A percentile compares a stretch with the other conserved stretches of the same genome.
Evolutionary conservation across 225 moss, liverwort and hornwort species (phyloP).

Genomic region (Pleurozium schreberi): DNA sequence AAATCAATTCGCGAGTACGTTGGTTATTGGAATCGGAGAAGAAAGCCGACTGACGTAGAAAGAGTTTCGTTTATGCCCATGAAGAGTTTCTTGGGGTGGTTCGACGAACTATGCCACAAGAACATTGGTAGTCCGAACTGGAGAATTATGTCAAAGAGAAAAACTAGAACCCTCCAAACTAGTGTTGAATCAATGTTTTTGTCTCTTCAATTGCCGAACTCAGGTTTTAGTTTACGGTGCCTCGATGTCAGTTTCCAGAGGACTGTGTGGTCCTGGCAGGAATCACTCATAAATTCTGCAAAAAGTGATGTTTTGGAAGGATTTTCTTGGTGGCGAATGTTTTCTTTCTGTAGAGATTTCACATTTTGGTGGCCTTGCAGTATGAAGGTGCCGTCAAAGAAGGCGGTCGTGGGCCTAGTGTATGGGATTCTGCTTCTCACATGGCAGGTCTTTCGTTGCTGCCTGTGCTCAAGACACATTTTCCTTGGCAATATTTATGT

Average conservation of each 20-base stretch:
- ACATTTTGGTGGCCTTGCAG: not conserved
- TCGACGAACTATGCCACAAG: not conserved
- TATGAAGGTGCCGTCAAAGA: constrained; percentile 31
- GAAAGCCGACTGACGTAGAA: not conserved
- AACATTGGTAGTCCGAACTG: not conserved
- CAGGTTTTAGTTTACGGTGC: not conserved
- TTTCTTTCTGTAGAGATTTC: not conserved
- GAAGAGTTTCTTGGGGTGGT: not conserved
- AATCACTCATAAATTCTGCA: not conserved
- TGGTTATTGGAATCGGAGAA: not conserved
- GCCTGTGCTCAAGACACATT: not conserved
- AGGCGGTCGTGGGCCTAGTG: constrained; percentile 20
- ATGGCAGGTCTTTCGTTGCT: not conserved
- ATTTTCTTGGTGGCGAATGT: not conserved
- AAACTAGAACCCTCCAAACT: not conserved
- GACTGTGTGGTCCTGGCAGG: not conserved
- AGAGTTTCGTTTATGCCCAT: not conserved
- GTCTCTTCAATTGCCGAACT: not conserved
- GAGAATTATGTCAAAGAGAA: not conserved
- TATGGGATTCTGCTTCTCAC: constrained; percentile 15
- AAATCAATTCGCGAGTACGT: not conserved
- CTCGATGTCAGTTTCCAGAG: not conserved
- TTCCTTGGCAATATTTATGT: not conserved
- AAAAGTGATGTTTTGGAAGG: not conserved
- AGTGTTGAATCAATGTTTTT: not conserved